Evolutionary conservation across 306 rosid genomes (phyloP).

Genomic region (Fagus sylvatica): DNA sequence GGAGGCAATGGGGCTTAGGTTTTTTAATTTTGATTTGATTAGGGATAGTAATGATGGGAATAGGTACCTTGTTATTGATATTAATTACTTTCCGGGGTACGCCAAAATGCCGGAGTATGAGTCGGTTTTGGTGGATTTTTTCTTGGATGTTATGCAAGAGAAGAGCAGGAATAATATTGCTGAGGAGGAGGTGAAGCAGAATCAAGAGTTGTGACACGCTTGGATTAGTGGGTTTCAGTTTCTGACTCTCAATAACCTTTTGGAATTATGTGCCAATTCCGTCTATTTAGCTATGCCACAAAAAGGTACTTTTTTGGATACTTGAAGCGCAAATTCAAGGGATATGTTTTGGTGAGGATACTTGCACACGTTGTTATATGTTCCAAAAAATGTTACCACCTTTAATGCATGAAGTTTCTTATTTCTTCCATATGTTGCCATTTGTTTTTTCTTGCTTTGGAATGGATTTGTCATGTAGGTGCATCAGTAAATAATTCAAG

Average conservation of each 20-base stretch:
- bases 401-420: neutral
- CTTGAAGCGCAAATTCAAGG: neutral
- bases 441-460: neutral
- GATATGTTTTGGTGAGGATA: neutral
- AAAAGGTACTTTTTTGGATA: neutral
- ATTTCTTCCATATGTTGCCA: neutral
- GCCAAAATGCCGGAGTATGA: slow-evolving; percentile 57
- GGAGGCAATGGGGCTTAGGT: slow-evolving; percentile 47
- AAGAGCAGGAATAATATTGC: neutral
- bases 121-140: slow-evolving; percentile 44
- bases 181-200: neutral
- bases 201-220: neutral
- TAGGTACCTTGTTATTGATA: slow-evolving; percentile 59
- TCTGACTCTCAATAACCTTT: too few relatives aligned
- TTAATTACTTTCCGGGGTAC: slow-evolving; percentile 81
- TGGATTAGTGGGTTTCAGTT: neutral
- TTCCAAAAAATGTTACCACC: neutral
- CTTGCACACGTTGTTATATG: neutral
- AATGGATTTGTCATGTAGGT: neutral
- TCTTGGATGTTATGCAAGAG: slow-evolving; percentile 29
- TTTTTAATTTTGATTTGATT: slow-evolving; percentile 66
- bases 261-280: neutral
- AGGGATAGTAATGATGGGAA: slow-evolving; percentile 34
- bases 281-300: neutral
- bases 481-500: neutral